phyloP scores from a whole-genome alignment of 2,329 filamentous ascomycete species.

The Podosphaera fusca region DNA sequence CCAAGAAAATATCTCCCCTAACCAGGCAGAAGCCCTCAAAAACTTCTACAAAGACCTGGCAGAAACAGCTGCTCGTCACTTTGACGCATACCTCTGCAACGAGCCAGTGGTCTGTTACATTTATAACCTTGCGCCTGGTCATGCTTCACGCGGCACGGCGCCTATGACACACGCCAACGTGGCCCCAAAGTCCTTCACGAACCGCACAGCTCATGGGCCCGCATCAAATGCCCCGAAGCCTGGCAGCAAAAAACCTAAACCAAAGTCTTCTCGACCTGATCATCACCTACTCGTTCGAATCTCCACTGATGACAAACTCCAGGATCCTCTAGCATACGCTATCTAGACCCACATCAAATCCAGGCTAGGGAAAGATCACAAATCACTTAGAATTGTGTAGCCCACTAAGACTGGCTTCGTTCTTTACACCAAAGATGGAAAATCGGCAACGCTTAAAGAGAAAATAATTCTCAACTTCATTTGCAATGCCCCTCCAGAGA shows the following conservation, averaged over 20 bases:
- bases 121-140: not conserved
- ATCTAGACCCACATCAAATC: not conserved
- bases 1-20: not conserved
- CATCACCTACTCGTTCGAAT: no score
- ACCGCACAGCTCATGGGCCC: not conserved
- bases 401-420: not conserved
- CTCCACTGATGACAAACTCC: no score
- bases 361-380: not conserved
- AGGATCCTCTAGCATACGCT: not conserved
- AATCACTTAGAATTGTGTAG: not conserved
- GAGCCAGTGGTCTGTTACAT: not conserved
- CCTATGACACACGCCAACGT: not conserved
- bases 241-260: not conserved
- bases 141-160: not conserved
- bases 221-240: not conserved
- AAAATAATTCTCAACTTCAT: not conserved
- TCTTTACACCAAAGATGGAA: not conserved
- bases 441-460: not conserved
- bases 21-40: not conserved
- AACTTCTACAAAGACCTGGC: not conserved
- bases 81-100: not conserved
- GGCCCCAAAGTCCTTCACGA: not conserved
- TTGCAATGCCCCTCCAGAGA: not conserved
- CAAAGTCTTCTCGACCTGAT: no score
- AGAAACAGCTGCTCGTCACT: not conserved